Evolutionary conservation across 2,329 filamentous ascomycete species (phyloP).

Genomic region (Exophiala sideris): DNA sequence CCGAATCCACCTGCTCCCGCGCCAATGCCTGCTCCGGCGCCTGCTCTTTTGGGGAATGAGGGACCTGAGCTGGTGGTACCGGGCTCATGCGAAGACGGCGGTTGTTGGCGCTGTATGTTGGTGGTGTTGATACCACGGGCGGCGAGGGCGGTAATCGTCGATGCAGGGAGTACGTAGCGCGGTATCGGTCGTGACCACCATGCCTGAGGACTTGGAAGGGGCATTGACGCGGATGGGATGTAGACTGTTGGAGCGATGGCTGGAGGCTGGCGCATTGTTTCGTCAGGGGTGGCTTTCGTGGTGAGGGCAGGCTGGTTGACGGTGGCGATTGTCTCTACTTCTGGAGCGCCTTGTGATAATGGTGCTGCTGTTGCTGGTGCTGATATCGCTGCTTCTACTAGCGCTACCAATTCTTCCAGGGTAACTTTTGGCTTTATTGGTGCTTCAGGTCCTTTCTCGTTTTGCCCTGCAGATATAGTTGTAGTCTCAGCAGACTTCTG

Average conservation of each 20-base stretch:
- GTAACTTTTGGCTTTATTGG: no score
- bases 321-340: no score
- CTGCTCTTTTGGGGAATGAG: background rate
- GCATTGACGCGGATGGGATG: constrained; percentile 1
- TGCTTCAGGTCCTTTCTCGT: background rate
- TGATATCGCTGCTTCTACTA: no score
- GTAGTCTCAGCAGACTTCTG: no score
- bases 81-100: background rate
- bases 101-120: background rate
- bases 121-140: background rate
- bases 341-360: no score
- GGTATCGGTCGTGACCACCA: background rate
- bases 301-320: no score
- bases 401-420: no score
- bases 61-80: no score
- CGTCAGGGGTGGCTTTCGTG: no score
- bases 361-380: no score
- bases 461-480: no score
- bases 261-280: no score
- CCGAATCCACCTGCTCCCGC: background rate
- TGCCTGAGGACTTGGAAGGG: background rate
- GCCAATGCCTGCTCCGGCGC: background rate
- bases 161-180: background rate
- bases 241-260: background rate
- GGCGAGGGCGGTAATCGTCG: constrained; percentile 6